Evolutionary conservation across 2,329 filamentous ascomycete species (phyloP).

Genomic region (Talaromyces rugulosus): DNA sequence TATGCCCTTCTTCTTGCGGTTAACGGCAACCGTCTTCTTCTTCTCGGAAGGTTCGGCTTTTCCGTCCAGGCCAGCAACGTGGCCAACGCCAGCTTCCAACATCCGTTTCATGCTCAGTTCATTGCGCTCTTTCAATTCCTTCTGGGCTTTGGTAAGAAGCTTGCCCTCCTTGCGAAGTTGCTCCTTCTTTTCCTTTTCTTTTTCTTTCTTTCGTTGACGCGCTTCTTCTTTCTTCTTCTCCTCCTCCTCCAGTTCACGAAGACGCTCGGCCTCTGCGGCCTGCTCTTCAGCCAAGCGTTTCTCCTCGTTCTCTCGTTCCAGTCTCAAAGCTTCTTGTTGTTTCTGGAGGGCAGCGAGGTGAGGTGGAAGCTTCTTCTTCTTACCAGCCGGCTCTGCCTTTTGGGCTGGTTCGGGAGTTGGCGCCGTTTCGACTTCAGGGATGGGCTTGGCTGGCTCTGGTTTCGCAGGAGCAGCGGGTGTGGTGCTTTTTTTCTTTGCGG

Average conservation of each 20-base stretch:
- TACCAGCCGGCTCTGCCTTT: constrained; percentile 61
- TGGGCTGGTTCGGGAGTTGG: constrained; percentile 64
- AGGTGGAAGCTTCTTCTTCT: constrained; percentile 81
- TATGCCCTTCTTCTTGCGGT: constrained; percentile 70
- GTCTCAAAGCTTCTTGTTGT: constrained; percentile 44
- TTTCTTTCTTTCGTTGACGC: constrained; percentile 45
- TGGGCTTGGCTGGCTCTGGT: constrained; percentile 50
- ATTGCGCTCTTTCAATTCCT: constrained; percentile 43
- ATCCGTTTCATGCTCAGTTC: constrained; percentile 48
- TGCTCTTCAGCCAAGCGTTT: constrained; percentile 37
- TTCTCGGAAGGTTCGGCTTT: constrained; percentile 50
- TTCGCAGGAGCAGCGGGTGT: constrained; percentile 45
- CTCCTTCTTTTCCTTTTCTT: constrained; percentile 49
- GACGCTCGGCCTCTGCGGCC: constrained; percentile 35
- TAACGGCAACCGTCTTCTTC: constrained; percentile 72
- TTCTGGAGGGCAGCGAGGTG: constrained; percentile 48
- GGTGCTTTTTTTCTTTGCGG: constrained; percentile 75
- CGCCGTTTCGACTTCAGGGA: constrained; percentile 67
- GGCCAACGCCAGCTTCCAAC: constrained; percentile 42
- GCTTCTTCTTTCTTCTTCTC: constrained; percentile 45
- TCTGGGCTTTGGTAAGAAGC: constrained; percentile 47
- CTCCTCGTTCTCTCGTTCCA: constrained; percentile 45
- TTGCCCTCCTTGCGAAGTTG: constrained; percentile 47
- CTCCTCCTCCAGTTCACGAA: constrained; percentile 39
- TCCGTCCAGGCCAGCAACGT: constrained; percentile 42